Evolutionary conservation across 441 rosid species (phyloP), one percentile per base, ranked within the genome.

Genomic region (Flueggea neowawraea): DNA sequence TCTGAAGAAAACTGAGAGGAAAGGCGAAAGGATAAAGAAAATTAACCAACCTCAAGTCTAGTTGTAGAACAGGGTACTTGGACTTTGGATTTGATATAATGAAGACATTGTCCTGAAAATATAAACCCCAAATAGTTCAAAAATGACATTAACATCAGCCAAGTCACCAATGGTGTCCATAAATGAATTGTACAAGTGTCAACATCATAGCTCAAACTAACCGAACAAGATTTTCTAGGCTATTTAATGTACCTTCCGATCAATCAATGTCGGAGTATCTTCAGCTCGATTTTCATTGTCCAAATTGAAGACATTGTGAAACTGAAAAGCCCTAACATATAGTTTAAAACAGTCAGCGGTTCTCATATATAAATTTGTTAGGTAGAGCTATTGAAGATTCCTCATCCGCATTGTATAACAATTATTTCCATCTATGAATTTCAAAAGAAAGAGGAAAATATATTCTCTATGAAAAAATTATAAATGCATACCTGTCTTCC

Each of bases 81-180:
- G 98, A 92, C 80, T 89, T 92, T 69, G 91, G 82, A 78, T 89
- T 92, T 65, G 98, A 92, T 70, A 92, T 92, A 67, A 92, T 89
- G 78, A 92, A 92, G 65, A 92, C 81, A 69, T 92, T 92, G 75
- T 89, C 94, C 96, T 92, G 84, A 33, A 65, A 60, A 52, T 48
- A 55, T 75, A 52, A 31, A 51, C 45, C 60, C 53, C 63, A 69
- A 67, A 52, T 54, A 22, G 12, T 57, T 52, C 71, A 62, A 15
- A 63, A 45, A 17, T 55, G 56, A 41, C 28, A 31, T 57, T 57
- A 55, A 44, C 59, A 6, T 45, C 54, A 62, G 51, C 32, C 5
- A 53, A 16, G 50, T 36, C 13, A 45, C 31, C 12, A 15, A 57
- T n/a, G 2, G 41, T 36, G 28, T 60, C 58, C n/a, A 31, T 57